Base-by-base conservation (phyloP, 805 yeast genomes). In the Sungouiella thailandica region DNA sequence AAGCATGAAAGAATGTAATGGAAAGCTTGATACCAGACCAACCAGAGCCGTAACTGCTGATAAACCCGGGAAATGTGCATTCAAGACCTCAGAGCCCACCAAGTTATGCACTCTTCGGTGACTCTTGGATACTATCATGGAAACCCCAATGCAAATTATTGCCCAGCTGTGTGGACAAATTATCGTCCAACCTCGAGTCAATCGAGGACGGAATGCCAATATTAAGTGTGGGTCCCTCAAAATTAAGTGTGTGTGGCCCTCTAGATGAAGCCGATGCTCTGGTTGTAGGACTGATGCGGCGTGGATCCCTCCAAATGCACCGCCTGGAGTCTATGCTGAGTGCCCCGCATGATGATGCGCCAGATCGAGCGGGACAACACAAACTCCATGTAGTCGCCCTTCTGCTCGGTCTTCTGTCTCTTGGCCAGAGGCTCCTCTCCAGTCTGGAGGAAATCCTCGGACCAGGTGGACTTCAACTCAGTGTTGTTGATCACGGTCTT, bases 331-430 rank as follows among this genome's bases (percentile, higher is more conserved):
- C 58, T 41, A 2, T 48, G 35, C 17, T 38, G 37, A 16, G 47
- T 40, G 1, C 56, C 59, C 13, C 57, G 42, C 41, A 50, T 42
- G 14, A 49, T 32, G 22, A 61, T 31, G 15, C 59, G 53, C 76
- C 76, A 74, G 37, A 68, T 62, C 2, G 75, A 65, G 37, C 57
- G 60, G 10, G 57, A 39, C 5, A 75, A 26, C 32, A 59, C 60
- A 28, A 74, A 55, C 35, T 68, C 71, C n/a, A 73, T 59, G 3
- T 66, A 51, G 26, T 65, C 70, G 4, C 70, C 70, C 12, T 31
- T 39, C 4, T 43, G 23, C 32, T 44, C 34, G 47, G 31, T 28
- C 42, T 46, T 27, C 43, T 49, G 8, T 23, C 18, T 16, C 19
- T 33, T 33, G 22, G 32, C 15, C 16, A 28, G 28, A 28, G 33